These are phyloP conservation scores for Chytriomyces hyalinus DNA, from an alignment of 192 early-diverging fungal genomes.

Conservation along the genomic window DNA sequence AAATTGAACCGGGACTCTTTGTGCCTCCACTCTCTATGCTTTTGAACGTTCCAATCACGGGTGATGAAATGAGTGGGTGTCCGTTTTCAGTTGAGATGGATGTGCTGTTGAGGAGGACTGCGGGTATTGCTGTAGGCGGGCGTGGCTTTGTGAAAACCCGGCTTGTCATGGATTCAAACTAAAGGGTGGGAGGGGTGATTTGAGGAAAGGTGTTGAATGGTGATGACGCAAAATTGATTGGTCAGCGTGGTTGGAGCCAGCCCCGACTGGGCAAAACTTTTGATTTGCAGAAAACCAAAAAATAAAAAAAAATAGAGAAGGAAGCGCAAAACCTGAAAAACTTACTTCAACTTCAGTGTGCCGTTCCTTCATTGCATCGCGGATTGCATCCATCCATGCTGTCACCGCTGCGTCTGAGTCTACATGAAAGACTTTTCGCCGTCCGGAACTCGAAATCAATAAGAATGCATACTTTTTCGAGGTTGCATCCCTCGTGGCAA, in stretches of 20 bases:
- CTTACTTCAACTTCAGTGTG: slow-evolving; percentile 49
- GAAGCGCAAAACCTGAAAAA: no score
- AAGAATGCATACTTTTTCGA: slow-evolving; percentile 51
- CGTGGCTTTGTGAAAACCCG: slow-evolving; percentile 23
- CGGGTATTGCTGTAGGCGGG: not conserved
- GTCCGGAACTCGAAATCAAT: slow-evolving; percentile 33
- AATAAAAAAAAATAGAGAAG: not conserved
- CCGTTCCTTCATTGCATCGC: slow-evolving; percentile 42
- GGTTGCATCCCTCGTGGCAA: slow-evolving; percentile 46
- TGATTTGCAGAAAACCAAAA: not conserved
- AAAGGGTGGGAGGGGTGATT: not conserved
- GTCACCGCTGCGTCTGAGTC: slow-evolving; percentile 41
- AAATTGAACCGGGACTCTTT: not conserved
- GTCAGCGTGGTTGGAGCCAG: not conserved
- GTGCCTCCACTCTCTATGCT: not conserved
- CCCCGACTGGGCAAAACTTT: not conserved
- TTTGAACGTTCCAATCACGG: not conserved
- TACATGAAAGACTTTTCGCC: slow-evolving; percentile 40
- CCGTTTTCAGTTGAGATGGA: no score
- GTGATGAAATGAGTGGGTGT: not conserved
- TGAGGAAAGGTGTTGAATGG: not conserved
- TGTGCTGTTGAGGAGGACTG: not conserved
- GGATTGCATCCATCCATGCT: slow-evolving; percentile 49
- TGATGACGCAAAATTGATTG: not conserved
- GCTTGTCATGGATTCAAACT: slow-evolving; percentile 29